phyloP scores from a whole-genome alignment of 2,329 filamentous ascomycete species.

The Tolypocladium paradoxum region DNA sequence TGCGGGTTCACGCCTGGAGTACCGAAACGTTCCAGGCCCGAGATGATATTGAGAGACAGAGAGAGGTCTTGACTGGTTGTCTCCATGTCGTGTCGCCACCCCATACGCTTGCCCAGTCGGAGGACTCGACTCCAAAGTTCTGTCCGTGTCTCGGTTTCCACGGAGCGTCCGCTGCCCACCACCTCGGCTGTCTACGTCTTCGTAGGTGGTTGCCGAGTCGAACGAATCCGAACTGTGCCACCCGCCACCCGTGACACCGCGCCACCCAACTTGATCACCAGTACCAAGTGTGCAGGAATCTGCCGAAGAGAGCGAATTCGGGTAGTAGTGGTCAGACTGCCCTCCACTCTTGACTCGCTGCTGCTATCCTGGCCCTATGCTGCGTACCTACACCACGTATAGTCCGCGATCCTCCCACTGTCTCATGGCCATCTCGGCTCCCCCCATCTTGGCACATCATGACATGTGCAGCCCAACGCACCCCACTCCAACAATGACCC shows the following conservation, averaged over 20 bases:
- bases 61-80: background rate
- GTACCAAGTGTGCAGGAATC: background rate
- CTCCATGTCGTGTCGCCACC: background rate
- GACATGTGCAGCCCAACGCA: background rate
- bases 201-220: background rate
- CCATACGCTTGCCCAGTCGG: background rate
- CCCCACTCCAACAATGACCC: background rate
- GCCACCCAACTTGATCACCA: background rate
- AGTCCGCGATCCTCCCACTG: background rate
- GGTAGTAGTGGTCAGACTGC: background rate
- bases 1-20: background rate
- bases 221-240: background rate
- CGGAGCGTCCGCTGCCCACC: background rate
- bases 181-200: background rate
- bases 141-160: background rate
- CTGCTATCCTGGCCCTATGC: background rate
- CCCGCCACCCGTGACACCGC: background rate
- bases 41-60: background rate
- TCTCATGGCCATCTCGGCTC: background rate
- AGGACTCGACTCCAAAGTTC: background rate
- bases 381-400: background rate
- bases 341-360: background rate
- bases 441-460: background rate
- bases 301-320: background rate
- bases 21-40: background rate